Conservation (phyloP, 228 moss, liverwort and hornwort species). For the Sphagnum magellanicum region DNA sequence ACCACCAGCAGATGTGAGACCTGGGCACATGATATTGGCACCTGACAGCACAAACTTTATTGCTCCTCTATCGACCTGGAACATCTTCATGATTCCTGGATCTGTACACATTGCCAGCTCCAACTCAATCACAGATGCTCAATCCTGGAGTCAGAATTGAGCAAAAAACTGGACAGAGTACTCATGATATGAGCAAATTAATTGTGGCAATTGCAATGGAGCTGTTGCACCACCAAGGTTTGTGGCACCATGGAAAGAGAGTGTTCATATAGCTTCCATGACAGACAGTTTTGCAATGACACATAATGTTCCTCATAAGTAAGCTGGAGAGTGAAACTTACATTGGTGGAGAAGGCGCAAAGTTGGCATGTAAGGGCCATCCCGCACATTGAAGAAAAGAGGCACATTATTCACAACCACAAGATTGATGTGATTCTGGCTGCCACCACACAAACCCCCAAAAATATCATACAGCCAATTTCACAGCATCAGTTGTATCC, state of each 20-base stretch:
- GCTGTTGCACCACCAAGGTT: no score
- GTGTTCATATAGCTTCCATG: no score
- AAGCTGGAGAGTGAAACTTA: constrained; percentile 14
- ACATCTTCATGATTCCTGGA: constrained; percentile 97
- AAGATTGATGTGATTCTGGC: constrained; percentile 98
- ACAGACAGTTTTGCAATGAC: no score
- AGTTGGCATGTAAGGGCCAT: constrained; percentile 99
- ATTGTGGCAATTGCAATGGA: no score
- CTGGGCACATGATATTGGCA: constrained; percentile 99
- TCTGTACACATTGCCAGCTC: constrained; percentile 36
- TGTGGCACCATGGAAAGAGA: no score
- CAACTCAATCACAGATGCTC: no score
- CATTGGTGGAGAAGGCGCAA: constrained; percentile 93
- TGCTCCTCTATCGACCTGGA: constrained; percentile 94
- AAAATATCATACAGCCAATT: no score
- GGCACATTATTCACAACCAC: constrained; percentile 93
- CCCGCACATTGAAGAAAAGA: constrained; percentile 96
- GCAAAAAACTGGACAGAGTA: no score
- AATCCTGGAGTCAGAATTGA: no score
- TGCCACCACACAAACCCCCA: constrained; percentile 10
- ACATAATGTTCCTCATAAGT: no score
- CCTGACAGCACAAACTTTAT: constrained; percentile 97
- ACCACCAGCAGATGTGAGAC: constrained; percentile 92
- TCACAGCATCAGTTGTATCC: no score
- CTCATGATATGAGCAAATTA: no score